These are phyloP conservation scores for Xylariomycetidae sp. DNA, from an alignment of 2,329 filamentous ascomycete species.

Conservation along the genomic window DNA sequence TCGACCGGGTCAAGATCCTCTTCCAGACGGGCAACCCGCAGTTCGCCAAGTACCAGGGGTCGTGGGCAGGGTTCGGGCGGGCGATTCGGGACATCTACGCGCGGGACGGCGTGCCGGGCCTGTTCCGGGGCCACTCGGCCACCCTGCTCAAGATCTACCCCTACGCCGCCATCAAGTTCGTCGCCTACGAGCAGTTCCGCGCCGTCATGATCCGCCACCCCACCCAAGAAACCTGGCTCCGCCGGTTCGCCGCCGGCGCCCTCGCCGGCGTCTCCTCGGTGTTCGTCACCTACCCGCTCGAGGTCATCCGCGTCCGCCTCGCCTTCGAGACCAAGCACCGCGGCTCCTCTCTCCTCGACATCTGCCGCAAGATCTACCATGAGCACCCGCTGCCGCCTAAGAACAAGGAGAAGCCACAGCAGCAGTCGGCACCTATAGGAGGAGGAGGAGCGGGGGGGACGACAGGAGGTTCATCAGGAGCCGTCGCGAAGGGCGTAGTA, in stretches of 20 bases:
- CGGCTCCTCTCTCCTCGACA: slow-evolving; percentile 66
- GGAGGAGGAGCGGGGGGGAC: too few relatives aligned
- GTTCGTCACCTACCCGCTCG: slow-evolving; percentile 92
- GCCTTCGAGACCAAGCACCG: slow-evolving; percentile 88
- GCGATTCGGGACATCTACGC: slow-evolving; percentile 81
- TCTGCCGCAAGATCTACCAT: slow-evolving; percentile 81
- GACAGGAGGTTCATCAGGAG: too few relatives aligned
- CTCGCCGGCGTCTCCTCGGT: slow-evolving; percentile 84
- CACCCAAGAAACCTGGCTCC: slow-evolving; percentile 71
- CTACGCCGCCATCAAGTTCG: slow-evolving; percentile 95
- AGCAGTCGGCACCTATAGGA: too few relatives aligned
- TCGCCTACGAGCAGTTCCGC: slow-evolving; percentile 95
- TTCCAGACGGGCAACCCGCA: slow-evolving; percentile 94
- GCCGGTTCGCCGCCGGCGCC: slow-evolving; percentile 70
- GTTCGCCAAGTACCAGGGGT: slow-evolving; percentile 87
- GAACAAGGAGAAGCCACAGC: not conserved
- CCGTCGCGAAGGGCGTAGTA: slow-evolving; percentile 29
- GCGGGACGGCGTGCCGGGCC: slow-evolving; percentile 66
- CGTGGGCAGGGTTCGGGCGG: slow-evolving; percentile 76
- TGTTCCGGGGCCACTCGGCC: slow-evolving; percentile 92
- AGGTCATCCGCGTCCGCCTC: slow-evolving; percentile 85
- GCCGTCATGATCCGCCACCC: slow-evolving; percentile 66
- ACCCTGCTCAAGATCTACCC: slow-evolving; percentile 93
- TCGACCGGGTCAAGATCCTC: slow-evolving; percentile 97
- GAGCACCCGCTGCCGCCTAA: slow-evolving; percentile 53